These are phyloP conservation scores for Colletotrichum navitas DNA, from an alignment of 2,329 filamentous ascomycete species.

Conservation along the genomic window DNA sequence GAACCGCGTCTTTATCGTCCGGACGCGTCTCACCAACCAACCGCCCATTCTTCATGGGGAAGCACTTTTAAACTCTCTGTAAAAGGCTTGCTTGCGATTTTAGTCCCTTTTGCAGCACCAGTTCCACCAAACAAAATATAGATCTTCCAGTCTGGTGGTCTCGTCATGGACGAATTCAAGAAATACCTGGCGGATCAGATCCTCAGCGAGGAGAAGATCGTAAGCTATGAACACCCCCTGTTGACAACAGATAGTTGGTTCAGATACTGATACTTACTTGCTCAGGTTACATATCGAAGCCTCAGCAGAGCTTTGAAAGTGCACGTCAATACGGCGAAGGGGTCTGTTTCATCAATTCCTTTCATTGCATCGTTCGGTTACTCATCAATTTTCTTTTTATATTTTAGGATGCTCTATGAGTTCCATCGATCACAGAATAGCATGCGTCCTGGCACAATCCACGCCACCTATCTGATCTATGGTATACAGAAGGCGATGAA, in stretches of 20 bases:
- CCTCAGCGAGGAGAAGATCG: conserved; percentile 79
- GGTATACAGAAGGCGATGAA: conserved; percentile 69
- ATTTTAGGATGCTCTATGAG: conserved; percentile 83
- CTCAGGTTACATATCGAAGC: conserved; percentile 86
- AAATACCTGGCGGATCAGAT: conserved; percentile 82
- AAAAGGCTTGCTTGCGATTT: neutral
- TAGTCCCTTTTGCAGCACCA: neutral
- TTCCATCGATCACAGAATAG: conserved; percentile 84
- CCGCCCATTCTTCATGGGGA: conserved; percentile 3
- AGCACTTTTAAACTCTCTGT: neutral
- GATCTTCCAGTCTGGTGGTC: neutral
- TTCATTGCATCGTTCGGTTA: conserved; percentile 19
- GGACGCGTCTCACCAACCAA: conserved; percentile 30
- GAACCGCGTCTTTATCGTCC: conserved; percentile 27
- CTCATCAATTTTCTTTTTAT: conserved; percentile 57
- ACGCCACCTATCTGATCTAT: conserved; percentile 92
- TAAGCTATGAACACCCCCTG: conserved; percentile 55
- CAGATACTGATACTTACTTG: conserved; percentile 35
- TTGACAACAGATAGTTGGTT: conserved; percentile 6
- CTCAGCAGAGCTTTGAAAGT: conserved; percentile 86
- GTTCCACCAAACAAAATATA: neutral
- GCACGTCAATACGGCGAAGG: conserved; percentile 89
- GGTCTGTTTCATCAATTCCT: conserved; percentile 65
- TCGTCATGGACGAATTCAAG: conserved; percentile 71
- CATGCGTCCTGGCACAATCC: conserved; percentile 79